phyloP scores from a whole-genome alignment of 1,284 basidiomycete genomes.

The Nidula niveotomentosa region DNA sequence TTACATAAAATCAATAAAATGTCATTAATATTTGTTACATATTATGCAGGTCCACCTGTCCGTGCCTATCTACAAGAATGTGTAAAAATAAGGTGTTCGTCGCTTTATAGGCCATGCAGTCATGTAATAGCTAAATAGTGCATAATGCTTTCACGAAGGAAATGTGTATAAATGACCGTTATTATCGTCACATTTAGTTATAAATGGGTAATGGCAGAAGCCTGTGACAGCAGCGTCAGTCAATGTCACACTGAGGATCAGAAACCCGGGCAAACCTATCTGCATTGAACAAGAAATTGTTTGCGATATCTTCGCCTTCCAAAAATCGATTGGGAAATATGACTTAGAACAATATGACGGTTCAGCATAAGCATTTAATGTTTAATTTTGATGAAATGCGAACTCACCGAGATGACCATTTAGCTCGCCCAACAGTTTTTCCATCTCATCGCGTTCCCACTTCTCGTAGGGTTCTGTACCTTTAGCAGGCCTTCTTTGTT shows the following conservation, averaged over 20 bases:
- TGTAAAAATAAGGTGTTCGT: too few species aligned
- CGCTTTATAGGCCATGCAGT: too few species aligned
- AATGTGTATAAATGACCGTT: not conserved
- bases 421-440: slow-evolving; percentile 70
- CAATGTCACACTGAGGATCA: slow-evolving; percentile 15
- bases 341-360: slow-evolving; percentile 43
- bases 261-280: slow-evolving; percentile 53
- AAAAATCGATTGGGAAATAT: slow-evolving; percentile 82
- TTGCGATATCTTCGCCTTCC: slow-evolving; percentile 82
- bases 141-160: too few species aligned
- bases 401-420: slow-evolving; percentile 82
- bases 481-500: slow-evolving; percentile 36
- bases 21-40: too few species aligned
- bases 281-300: slow-evolving; percentile 91
- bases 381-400: not conserved
- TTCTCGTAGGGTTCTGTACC: slow-evolving; percentile 75
- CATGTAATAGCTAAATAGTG: too few species aligned
- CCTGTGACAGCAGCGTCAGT: slow-evolving; percentile 40
- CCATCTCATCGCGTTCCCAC: slow-evolving; percentile 89
- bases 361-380: not conserved
- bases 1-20: too few species aligned
- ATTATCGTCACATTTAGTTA: slow-evolving; percentile 11
- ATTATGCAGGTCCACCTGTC: too few species aligned
- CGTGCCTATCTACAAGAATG: too few species aligned
- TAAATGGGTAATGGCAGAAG: slow-evolving; percentile 35